Evolutionary conservation across 2,329 filamentous ascomycete genomes (phyloP).

Genomic region (Hawksworthiomyces lignivorus): DNA sequence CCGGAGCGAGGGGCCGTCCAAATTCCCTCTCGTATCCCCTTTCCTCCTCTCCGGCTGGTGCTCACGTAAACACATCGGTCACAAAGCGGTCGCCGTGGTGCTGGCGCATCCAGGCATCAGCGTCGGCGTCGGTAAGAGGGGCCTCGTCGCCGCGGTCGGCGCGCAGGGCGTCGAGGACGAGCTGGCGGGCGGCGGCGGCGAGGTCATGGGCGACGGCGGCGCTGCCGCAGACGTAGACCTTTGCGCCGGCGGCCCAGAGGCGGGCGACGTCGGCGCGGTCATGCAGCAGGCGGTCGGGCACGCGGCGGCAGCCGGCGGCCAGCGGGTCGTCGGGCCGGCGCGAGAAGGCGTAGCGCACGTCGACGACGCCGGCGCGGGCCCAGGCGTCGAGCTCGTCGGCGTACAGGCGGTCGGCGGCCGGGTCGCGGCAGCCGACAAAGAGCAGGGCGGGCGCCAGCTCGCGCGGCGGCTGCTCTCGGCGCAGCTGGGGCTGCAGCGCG

Average conservation of each 20-base stretch:
- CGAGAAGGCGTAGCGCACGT: conserved; percentile 12
- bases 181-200: neutral
- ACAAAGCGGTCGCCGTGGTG: conserved; percentile 7
- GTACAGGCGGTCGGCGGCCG: conserved; percentile 13
- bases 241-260: conserved; percentile 38
- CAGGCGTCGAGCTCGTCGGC: conserved; percentile 12
- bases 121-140: neutral
- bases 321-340: neutral
- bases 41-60: neutral
- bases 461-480: conserved; percentile 34
- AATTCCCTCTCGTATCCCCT: neutral
- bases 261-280: conserved; percentile 28
- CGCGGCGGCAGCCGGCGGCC: conserved; percentile 37
- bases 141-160: conserved; percentile 23
- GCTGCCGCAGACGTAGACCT: conserved; percentile 59
- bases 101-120: conserved; percentile 1
- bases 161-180: neutral
- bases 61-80: conserved; percentile 4
- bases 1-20: too few species aligned
- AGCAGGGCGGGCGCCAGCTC: conserved; percentile 12
- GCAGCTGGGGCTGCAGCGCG: too few species aligned
- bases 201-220: conserved; percentile 41
- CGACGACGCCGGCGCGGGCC: conserved; percentile 7
- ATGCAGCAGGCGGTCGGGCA: conserved; percentile 35
- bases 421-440: conserved; percentile 15